Evolutionary conservation across 345 rosid genomes (phyloP), one percentile per base, ranked within the genome.

Genomic region (Salix udensis): DNA sequence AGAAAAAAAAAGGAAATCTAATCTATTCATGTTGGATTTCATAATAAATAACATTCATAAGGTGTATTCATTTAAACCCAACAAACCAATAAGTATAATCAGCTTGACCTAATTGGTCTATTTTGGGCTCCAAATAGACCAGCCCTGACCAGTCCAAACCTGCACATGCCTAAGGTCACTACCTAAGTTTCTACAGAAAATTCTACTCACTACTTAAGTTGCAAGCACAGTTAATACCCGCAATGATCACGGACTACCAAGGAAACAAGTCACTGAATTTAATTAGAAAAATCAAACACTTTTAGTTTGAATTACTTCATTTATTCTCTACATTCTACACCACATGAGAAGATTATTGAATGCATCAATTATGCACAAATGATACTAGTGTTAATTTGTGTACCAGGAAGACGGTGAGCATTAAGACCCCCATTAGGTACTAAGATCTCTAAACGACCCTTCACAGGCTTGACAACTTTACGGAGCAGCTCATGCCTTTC

Each of bases 401-500:
- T 75, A 82, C 98, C 97, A 68, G 86, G 85, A 73, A 85, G 80
- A 34, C 84, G 86, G 67, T 78, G 93, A 65, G 78, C 78, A 84
- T 88, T 93, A 71, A 91, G 90, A 75, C 97, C 93, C 72, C 88
- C 89, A 82, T 88, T 86, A 73, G 97, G 98, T 76, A 93, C 83
- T 74, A 95, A 81, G 71, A 89, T 88, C 89, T 95, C 97, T 71
- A 95, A 89, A 72, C 88, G 90, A 46, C 96, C 94, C 84, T 93
- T 91, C 83, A 88, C 75, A 84, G 97, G 96, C 86, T 86, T 87
- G 80, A 95, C 92, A 71, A 88, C 87, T 83, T 88, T 88, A 74
- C 48, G 80, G 68, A 95, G 92, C 77, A 93, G 90, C 65, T 89
- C 94, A 73, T 93, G 96, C 31, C 98, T 88, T 82, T 95, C 98